phyloP scores from a whole-genome alignment of 192 early-diverging fungal species.

The Linnemannia zychae region DNA sequence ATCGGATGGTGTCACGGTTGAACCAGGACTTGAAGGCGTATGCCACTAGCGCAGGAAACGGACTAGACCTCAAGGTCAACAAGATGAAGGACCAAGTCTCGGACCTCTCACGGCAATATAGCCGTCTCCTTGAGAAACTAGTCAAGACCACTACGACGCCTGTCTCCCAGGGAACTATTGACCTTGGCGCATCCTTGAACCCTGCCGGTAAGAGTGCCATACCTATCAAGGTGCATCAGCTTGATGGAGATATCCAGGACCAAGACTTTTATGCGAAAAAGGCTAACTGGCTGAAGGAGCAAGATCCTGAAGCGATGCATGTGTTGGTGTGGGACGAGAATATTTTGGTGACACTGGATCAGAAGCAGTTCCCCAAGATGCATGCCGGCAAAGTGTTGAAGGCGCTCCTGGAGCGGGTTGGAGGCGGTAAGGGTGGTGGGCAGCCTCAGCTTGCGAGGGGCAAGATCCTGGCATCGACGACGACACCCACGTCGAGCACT shows the following conservation, averaged over 20 bases:
- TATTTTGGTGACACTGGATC: slow-evolving; percentile 59
- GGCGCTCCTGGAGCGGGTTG: slow-evolving; percentile 55
- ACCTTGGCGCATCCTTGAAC: neutral
- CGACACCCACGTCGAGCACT: neutral
- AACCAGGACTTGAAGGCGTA: slow-evolving; percentile 54
- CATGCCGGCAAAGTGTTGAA: slow-evolving; percentile 58
- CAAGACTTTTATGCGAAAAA: slow-evolving; percentile 58
- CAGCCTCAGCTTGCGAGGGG: slow-evolving; percentile 64
- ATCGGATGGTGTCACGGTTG: slow-evolving; percentile 57
- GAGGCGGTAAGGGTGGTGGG: slow-evolving; percentile 65
- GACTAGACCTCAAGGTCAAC: slow-evolving; percentile 59
- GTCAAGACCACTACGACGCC: slow-evolving; percentile 32
- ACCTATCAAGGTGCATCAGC: slow-evolving; percentile 43
- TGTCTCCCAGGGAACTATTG: slow-evolving; percentile 19
- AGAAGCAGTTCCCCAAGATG: slow-evolving; percentile 24
- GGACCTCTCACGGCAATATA: slow-evolving; percentile 57
- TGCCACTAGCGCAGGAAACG: slow-evolving; percentile 41
- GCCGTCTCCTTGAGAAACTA: slow-evolving; percentile 59
- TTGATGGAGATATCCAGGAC: slow-evolving; percentile 56
- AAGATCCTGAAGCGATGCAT: slow-evolving; percentile 50
- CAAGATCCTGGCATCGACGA: slow-evolving; percentile 17
- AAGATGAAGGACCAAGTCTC: slow-evolving; percentile 57
- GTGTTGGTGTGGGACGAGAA: slow-evolving; percentile 59
- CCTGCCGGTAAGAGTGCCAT: slow-evolving; percentile 1
- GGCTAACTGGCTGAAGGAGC: slow-evolving; percentile 60